Evolutionary conservation across 768 basidiomycete genomes (phyloP).

Genomic region (Omphalotus guepiniiformis): DNA sequence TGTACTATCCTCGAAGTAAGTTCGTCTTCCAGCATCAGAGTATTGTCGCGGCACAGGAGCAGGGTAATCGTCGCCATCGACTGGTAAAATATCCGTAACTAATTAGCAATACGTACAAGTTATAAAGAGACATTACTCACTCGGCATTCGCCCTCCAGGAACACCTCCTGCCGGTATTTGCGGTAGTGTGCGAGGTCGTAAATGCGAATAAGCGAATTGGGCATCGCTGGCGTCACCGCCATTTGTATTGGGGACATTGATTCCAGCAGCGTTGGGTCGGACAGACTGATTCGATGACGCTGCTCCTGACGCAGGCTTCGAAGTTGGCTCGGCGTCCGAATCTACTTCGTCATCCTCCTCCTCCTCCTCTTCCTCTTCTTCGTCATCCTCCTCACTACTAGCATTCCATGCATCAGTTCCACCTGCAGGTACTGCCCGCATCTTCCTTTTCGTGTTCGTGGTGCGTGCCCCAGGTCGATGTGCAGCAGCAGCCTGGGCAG

Average conservation of each 20-base stretch:
- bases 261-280: slow-evolving; percentile 23
- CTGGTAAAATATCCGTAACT: slow-evolving; percentile 23
- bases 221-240: too few relatives aligned
- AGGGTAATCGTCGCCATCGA: slow-evolving; percentile 41
- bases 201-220: slow-evolving; percentile 40
- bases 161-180: too few relatives aligned
- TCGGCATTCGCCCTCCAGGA: slow-evolving; percentile 34
- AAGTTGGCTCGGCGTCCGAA: slow-evolving; percentile 21
- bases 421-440: slow-evolving; percentile 36
- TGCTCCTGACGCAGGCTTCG: slow-evolving; percentile 17
- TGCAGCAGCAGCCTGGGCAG: slow-evolving; percentile 72
- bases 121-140: slow-evolving; percentile 30
- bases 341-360: slow-evolving; percentile 68
- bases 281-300: slow-evolving; percentile 23
- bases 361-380: slow-evolving; percentile 67
- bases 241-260: slow-evolving; percentile 15
- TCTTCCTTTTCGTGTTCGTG: slow-evolving; percentile 59
- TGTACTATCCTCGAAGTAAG: slow-evolving; percentile 52
- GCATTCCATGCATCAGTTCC: slow-evolving; percentile 60
- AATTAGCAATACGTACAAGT: too few relatives aligned
- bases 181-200: slow-evolving; percentile 60
- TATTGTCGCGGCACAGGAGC: slow-evolving; percentile 40
- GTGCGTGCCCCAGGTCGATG: slow-evolving; percentile 63
- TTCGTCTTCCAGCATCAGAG: slow-evolving; percentile 45
- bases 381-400: slow-evolving; percentile 84